These are phyloP conservation scores for Zygosaccharomyces sapae DNA, from an alignment of 1,139 yeast species.

Conservation along the genomic window DNA sequence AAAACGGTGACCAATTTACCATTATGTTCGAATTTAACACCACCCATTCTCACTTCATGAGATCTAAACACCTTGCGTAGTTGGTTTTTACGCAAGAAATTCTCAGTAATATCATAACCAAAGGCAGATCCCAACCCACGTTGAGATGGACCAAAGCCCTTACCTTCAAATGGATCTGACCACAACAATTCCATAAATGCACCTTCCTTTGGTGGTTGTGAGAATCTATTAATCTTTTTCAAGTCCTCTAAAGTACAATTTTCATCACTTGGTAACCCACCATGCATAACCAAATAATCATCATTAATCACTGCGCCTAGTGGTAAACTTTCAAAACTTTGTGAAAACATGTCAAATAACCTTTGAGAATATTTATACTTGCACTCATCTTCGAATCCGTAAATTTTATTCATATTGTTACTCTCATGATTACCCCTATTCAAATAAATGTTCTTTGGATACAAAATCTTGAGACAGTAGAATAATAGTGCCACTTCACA, in stretches of 20 bases:
- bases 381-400: slow-evolving; percentile 96
- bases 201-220: slow-evolving; percentile 89
- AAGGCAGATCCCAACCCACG: slow-evolving; percentile 95
- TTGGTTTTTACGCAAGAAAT: slow-evolving; percentile 67
- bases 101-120: slow-evolving; percentile 92
- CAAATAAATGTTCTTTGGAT: slow-evolving; percentile 67
- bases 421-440: slow-evolving; percentile 98
- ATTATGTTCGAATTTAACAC: slow-evolving; percentile 82
- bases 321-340: slow-evolving; percentile 82
- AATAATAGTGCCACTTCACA: slow-evolving; percentile 88
- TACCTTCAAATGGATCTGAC: slow-evolving; percentile 87
- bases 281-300: slow-evolving; percentile 86
- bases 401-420: slow-evolving; percentile 92
- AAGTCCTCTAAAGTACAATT: slow-evolving; percentile 68
- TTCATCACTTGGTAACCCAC: slow-evolving; percentile 86
- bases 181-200: slow-evolving; percentile 93
- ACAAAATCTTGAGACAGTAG: slow-evolving; percentile 71
- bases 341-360: slow-evolving; percentile 79
- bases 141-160: slow-evolving; percentile 83
- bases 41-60: slow-evolving; percentile 91
- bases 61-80: slow-evolving; percentile 82
- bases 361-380: slow-evolving; percentile 82
- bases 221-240: slow-evolving; percentile 62
- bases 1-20: slow-evolving; percentile 86
- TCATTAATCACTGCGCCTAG: slow-evolving; percentile 76